Base-by-base conservation (phyloP, 2,329 filamentous ascomycete species). In the Aspergillus sp. region DNA sequence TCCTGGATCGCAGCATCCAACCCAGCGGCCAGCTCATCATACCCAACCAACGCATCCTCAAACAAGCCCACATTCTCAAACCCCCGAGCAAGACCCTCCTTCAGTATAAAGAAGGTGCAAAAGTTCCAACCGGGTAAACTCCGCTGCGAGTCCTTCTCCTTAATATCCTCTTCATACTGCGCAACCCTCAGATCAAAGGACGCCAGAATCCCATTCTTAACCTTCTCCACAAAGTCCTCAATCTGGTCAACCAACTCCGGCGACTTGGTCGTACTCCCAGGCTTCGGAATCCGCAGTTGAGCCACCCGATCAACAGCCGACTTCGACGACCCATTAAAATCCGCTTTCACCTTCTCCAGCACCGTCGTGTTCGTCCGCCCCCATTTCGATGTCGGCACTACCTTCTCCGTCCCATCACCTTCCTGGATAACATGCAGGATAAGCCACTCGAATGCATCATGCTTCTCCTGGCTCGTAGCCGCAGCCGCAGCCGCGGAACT, bases 31-130 rank as follows among this genome's bases (percentile, higher is more conserved):
- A 99, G 85, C 76, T 99, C 93, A 72, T 98, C 95, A 66, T 99
- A 99, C 13, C 92, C 91, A 4, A 95, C 90, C 39, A 99, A 78
- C 3, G 95, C 93, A 80, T 99, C 95, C 69, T 99, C 95, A 8
- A 97, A 91, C 9, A 99, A 80, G 0, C 96, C 96, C 3, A 98
- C 93, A 70, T 91, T 98, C 73, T 99, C 96, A 64, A 99, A 96
- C 0, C 93, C 96, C 64, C 91, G 85, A 1, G 95, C 93, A 36
- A 99, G 78, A 0, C 95, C 95, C 73, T 99, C 95, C 69, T 99
- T 99, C 8, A 99, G 81, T 15, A 99, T 93, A 72, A 99, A 99
- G 72, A 99, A 99, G 0, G 95, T 99, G 75, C 95, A 98, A 71
- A 99, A 99, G 70, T 99, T 99, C 95, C 95, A 99, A 0, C 95